These are phyloP conservation scores for Phytophthora vignae DNA, from an alignment of 352 stramenopile species.

Conservation along the genomic window DNA sequence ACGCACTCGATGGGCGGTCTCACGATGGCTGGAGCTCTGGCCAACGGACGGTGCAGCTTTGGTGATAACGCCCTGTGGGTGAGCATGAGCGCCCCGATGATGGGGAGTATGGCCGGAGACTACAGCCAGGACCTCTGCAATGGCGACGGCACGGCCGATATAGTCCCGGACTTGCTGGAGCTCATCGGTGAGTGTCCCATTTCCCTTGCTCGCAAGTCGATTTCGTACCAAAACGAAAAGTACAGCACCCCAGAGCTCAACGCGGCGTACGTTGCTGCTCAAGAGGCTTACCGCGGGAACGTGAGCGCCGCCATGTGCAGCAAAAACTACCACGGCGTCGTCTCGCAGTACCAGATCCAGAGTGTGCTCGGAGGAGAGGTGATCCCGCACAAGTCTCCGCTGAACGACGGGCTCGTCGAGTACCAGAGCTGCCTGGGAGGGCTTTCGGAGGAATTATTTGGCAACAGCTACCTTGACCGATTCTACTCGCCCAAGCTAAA, in stretches of 20 bases:
- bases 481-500: slow-evolving; percentile 44
- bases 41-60: slow-evolving; percentile 20
- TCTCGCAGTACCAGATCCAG: not conserved
- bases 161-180: not conserved
- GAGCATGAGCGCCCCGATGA: slow-evolving; percentile 23
- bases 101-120: slow-evolving; percentile 32
- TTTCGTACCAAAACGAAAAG: slow-evolving; percentile 16
- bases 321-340: not conserved
- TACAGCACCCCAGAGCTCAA: slow-evolving; percentile 12
- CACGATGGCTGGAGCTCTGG: slow-evolving; percentile 21
- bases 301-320: not conserved
- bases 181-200: slow-evolving; percentile 12
- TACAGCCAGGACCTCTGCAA: slow-evolving; percentile 16
- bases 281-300: not conserved
- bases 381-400: slow-evolving; percentile 31
- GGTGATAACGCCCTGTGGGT: slow-evolving; percentile 24
- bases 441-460: slow-evolving; percentile 30
- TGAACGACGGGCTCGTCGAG: slow-evolving; percentile 51
- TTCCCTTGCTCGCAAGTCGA: not conserved
- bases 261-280: slow-evolving; percentile 5
- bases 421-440: slow-evolving; percentile 26
- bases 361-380: not conserved
- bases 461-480: slow-evolving; percentile 23
- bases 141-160: not conserved
- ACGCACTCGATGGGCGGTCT: slow-evolving; percentile 37